Evolutionary conservation across 257 asterid genomes (phyloP), one percentile per base, ranked within the genome.

Genomic region (Lavandula angustifolia): DNA sequence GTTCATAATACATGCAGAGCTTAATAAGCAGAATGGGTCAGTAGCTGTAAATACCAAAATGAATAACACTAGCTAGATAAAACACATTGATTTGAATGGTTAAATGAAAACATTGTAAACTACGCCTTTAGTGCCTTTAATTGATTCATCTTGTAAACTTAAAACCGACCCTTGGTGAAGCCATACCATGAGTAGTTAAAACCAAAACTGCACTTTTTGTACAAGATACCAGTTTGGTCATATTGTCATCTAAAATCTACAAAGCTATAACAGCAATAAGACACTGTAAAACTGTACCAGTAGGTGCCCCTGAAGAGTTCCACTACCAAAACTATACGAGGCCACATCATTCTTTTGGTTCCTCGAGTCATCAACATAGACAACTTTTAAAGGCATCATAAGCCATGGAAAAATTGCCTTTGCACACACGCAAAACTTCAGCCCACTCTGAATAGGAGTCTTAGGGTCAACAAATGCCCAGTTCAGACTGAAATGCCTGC

Each of bases 391-490:
- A 64, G 99, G 99, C 97, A 94, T 76, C 95, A 94, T 18, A 54
- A 94, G 72, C 99, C 99, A 94, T 7, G 99, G 97, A 61, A 86
- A 73, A 37, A 94, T 27, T 54, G 79, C 79, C 78, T 90, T 94
- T 32, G 70, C 76, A 69, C 99, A 90, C 63, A 94, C 99, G 41
- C 97, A 90, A 47, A 94, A 90, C 76, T 84, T 94, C 53, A 42
- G 74, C 48, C 95, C 97, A 16, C 51, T 82, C 69, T 75, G 81
- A 69, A 94, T 71, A 34, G 82, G 87, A 29, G 87, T 81, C 63
- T 76, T 83, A 47, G 89, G 80, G 73, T 94, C 95, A 42, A 94
- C 99, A 77, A 80, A 90, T n/a, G 99, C 83, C 99, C 99, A 94
- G 56, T 85, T 69, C 78, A 90, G 77, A 56, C 81, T 85, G 71